These are phyloP conservation scores for Grosmannia serpens DNA, from an alignment of 2,329 filamentous ascomycete species.

Conservation along the genomic window DNA sequence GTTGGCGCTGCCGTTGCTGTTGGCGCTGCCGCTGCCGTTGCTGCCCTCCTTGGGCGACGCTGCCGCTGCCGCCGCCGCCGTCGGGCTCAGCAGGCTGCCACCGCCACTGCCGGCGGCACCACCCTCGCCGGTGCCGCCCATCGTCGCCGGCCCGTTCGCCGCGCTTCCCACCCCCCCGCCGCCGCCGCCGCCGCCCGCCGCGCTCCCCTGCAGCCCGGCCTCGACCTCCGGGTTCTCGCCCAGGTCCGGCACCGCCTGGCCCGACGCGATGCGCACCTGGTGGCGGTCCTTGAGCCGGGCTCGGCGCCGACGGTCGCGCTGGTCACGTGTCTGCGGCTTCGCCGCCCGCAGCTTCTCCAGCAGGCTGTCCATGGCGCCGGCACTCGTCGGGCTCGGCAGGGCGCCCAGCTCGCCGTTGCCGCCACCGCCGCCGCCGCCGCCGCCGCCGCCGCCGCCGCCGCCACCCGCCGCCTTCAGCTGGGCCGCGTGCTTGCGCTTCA, in stretches of 20 bases:
- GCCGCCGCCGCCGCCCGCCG: conserved; percentile 13
- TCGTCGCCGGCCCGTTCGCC: conserved; percentile 33
- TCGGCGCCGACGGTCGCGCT: conserved; percentile 76
- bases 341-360: conserved; percentile 91
- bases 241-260: conserved; percentile 73
- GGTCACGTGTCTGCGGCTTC: conserved; percentile 78
- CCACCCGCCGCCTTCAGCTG: conserved; percentile 41
- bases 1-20: no score
- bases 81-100: no score
- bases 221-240: conserved; percentile 50
- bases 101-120: no score
- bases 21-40: conserved; percentile 21
- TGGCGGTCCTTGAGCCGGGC: conserved; percentile 84
- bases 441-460: neutral
- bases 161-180: conserved; percentile 36
- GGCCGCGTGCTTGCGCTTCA: conserved; percentile 79
- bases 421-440: neutral
- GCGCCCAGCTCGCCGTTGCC: conserved; percentile 17
- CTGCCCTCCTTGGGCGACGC: no score
- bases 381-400: conserved; percentile 57
- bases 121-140: conserved; percentile 40
- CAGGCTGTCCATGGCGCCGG: conserved; percentile 90
- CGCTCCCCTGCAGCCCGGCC: conserved; percentile 17
- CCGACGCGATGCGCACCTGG: conserved; percentile 79
- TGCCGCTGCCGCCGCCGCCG: no score